phyloP scores from a whole-genome alignment of 208 protist species.

The Zelonia costaricensis region DNA sequence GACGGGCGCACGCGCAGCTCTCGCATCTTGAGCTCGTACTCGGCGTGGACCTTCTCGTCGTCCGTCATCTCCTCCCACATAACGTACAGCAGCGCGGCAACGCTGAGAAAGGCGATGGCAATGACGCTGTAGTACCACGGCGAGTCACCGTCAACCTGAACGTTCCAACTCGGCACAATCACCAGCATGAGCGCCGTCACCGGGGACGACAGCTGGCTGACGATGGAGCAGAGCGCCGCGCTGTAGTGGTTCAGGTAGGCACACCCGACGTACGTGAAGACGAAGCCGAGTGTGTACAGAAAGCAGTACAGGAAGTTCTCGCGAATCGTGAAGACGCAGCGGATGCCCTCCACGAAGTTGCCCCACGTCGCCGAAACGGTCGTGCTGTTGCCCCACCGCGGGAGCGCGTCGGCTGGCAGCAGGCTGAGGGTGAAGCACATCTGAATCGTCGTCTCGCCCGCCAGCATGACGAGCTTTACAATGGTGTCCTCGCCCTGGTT shows the following conservation, averaged over 20 bases:
- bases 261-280: conserved; percentile 73
- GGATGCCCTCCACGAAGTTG: conserved; percentile 70
- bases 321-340: conserved; percentile 56
- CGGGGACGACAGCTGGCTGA: conserved; percentile 77
- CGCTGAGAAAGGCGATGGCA: conserved; percentile 58
- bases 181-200: conserved; percentile 77
- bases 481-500: conserved; percentile 72
- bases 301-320: conserved; percentile 72
- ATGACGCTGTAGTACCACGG: conserved; percentile 74
- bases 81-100: conserved; percentile 68
- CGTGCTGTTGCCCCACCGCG: conserved; percentile 73
- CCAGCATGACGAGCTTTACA: conserved; percentile 85
- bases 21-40: conserved; percentile 62
- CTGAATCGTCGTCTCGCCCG: conserved; percentile 61
- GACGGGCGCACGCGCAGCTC: conserved; percentile 37
- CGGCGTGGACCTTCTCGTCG: conserved; percentile 61
- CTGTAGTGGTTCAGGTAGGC: conserved; percentile 91
- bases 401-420: conserved; percentile 78
- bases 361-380: conserved; percentile 52
- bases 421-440: conserved; percentile 57
- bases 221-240: conserved; percentile 78
- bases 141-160: conserved; percentile 47
- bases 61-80: conserved; percentile 81
- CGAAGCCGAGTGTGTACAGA: conserved; percentile 77
- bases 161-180: conserved; percentile 70